These are phyloP conservation scores for Marchantia paleacea DNA, from an alignment of 225 moss, liverwort and hornwort genomes.

Conservation along the genomic window DNA sequence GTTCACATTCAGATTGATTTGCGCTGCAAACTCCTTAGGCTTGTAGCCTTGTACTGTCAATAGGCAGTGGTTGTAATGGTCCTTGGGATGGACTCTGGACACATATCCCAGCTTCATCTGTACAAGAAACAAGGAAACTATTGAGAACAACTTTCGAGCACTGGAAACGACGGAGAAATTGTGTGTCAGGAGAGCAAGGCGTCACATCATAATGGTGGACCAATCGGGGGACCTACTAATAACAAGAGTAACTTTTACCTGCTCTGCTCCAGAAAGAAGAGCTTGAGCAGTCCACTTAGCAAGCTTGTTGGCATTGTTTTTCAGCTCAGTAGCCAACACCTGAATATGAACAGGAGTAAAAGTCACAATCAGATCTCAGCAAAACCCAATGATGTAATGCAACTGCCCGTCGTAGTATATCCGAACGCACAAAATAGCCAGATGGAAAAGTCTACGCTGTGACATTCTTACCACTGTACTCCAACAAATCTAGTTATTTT, in stretches of 20 bases:
- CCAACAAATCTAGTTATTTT: no score
- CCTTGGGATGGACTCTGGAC: constrained; percentile 94
- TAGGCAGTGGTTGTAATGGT: constrained; percentile 80
- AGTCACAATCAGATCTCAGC: not conserved
- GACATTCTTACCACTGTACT: no score
- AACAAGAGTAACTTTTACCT: constrained; percentile 44
- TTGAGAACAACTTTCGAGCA: not conserved
- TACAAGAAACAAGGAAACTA: not conserved
- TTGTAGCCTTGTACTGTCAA: constrained; percentile 97
- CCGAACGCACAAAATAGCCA: no score
- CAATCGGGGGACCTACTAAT: not conserved
- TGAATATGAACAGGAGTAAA: constrained; percentile 16
- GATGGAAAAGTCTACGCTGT: no score
- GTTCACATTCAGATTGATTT: constrained; percentile 98
- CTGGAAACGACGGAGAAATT: not conserved
- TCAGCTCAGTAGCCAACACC: constrained; percentile 94
- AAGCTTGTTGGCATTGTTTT: constrained; percentile 97
- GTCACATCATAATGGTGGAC: not conserved
- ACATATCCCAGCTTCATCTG: constrained; percentile 99
- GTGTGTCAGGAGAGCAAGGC: not conserved
- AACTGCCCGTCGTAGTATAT: not conserved
- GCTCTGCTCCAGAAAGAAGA: constrained; percentile 93
- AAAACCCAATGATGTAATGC: not conserved
- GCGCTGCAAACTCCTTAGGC: constrained; percentile 93
- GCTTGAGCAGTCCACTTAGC: constrained; percentile 99